phyloP scores from a whole-genome alignment of 2,329 filamentous ascomycete species.

The Dactylonectria estremocensis region DNA sequence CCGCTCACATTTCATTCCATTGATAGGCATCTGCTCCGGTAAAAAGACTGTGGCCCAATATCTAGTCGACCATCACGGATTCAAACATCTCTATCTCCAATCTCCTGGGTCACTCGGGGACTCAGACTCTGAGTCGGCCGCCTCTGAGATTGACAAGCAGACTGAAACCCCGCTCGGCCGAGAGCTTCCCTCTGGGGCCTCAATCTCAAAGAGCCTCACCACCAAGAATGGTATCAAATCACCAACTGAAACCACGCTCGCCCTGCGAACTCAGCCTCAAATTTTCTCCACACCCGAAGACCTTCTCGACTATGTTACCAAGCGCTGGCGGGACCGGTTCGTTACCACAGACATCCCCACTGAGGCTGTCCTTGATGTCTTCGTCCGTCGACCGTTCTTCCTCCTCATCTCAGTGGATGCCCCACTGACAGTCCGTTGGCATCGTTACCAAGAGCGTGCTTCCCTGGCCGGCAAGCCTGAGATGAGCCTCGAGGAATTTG shows the following conservation, averaged over 20 bases:
- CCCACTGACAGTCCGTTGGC: slow-evolving; percentile 87
- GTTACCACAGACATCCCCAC: slow-evolving; percentile 88
- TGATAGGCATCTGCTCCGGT: slow-evolving; percentile 88
- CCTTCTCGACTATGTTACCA: slow-evolving; percentile 88
- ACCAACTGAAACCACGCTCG: slow-evolving; percentile 46
- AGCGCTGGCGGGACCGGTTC: slow-evolving; percentile 86
- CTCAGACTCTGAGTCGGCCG: slow-evolving; percentile 25
- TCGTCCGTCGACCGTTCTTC: slow-evolving; percentile 90
- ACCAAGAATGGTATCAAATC: slow-evolving; percentile 46
- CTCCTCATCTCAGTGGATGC: slow-evolving; percentile 93
- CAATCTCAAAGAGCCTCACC: slow-evolving; percentile 47
- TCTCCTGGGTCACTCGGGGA: slow-evolving; percentile 23
- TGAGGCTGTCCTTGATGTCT: slow-evolving; percentile 79
- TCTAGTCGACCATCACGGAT: slow-evolving; percentile 86
- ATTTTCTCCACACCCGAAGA: slow-evolving; percentile 74
- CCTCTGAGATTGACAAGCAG: slow-evolving; percentile 29
- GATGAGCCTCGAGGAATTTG: slow-evolving; percentile 69
- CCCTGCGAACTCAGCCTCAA: slow-evolving; percentile 48
- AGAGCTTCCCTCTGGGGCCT: slow-evolving; percentile 43
- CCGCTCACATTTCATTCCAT: slow-evolving; percentile 28
- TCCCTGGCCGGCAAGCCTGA: slow-evolving; percentile 39
- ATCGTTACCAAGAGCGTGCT: slow-evolving; percentile 73
- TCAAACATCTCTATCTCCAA: slow-evolving; percentile 78
- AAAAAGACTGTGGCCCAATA: slow-evolving; percentile 93
- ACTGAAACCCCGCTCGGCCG: slow-evolving; percentile 29